A percentile compares a stretch with the other conserved stretches of the same genome.
These are phyloP conservation scores for Santalum album DNA, from an alignment of 164 flowering plant genomes.

Conservation along the genomic window DNA sequence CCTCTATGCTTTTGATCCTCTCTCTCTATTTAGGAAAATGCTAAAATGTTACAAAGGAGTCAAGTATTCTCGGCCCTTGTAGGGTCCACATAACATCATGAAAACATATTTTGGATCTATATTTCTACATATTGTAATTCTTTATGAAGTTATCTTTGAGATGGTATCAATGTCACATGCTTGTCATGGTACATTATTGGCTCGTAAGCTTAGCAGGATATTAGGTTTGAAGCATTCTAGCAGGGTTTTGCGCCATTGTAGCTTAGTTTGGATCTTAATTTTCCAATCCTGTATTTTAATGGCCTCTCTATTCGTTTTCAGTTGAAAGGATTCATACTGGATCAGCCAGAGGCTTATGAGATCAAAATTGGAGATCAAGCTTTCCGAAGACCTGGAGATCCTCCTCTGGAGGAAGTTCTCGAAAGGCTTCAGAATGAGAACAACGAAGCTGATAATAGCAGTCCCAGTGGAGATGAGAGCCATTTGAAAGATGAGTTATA, in stretches of 20 bases:
- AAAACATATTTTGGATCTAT: no score
- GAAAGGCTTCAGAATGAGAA: conserved; percentile 36
- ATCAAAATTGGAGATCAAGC: conserved; percentile 81
- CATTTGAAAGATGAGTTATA: conserved; percentile 48
- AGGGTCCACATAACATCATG: no score
- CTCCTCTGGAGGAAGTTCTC: conserved; percentile 63
- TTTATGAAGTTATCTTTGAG: no score
- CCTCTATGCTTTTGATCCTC: no score
- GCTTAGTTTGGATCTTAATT: neutral
- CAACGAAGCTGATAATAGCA: conserved; percentile 10
- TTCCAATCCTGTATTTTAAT: neutral
- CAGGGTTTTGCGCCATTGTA: conserved; percentile 11
- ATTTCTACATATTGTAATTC: no score
- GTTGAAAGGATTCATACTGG: conserved; percentile 74
- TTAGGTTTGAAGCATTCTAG: no score
- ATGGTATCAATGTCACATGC: no score
- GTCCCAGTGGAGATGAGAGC: conserved; percentile 6
- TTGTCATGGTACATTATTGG: no score
- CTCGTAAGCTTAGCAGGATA: no score
- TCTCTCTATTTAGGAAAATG: no score
- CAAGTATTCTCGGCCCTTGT: no score
- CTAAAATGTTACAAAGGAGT: no score
- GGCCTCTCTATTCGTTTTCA: conserved; percentile 11
- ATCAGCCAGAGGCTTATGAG: conserved; percentile 87
- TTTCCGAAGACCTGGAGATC: conserved; percentile 80